Conservation (phyloP, 2,329 filamentous ascomycete species). For the Hypoxylon sp. region DNA sequence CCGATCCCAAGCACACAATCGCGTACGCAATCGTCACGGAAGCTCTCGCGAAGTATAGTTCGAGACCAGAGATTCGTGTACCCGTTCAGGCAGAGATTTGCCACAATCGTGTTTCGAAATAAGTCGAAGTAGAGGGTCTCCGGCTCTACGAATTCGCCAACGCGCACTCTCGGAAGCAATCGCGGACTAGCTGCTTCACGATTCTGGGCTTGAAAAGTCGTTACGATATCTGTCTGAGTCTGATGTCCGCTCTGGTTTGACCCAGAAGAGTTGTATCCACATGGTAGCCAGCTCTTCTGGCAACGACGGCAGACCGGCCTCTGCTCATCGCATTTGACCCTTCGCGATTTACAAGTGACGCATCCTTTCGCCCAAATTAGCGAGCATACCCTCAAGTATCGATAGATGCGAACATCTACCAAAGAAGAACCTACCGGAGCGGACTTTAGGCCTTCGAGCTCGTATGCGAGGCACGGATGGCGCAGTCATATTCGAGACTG, state of each 20-base stretch:
- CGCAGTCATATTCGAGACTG: slow-evolving; percentile 34
- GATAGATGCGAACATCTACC: neutral
- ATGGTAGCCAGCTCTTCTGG: slow-evolving; percentile 27
- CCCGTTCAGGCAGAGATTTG: slow-evolving; percentile 35
- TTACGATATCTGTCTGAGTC: slow-evolving; percentile 4
- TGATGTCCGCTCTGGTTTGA: slow-evolving; percentile 1
- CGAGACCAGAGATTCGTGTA: slow-evolving; percentile 39
- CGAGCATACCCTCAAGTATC: neutral
- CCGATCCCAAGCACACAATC: slow-evolving; percentile 38
- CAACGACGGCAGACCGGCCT: slow-evolving; percentile 36
- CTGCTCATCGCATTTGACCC: slow-evolving; percentile 40
- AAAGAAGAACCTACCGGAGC: slow-evolving; percentile 34
- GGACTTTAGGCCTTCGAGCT: slow-evolving; percentile 37
- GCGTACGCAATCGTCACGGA: slow-evolving; percentile 39
- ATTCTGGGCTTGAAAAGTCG: slow-evolving; percentile 3
- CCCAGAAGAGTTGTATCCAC: slow-evolving; percentile 27
- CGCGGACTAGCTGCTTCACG: neutral
- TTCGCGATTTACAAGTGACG: slow-evolving; percentile 38
- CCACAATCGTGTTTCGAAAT: slow-evolving; percentile 34
- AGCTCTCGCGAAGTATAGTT: slow-evolving; percentile 37
- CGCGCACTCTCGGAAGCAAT: slow-evolving; percentile 3
- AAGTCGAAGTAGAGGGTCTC: slow-evolving; percentile 38
- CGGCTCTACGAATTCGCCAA: slow-evolving; percentile 17
- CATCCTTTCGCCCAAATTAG: slow-evolving; percentile 27
- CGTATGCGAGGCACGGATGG: slow-evolving; percentile 36